Conservation (phyloP, 768 basidiomycete species). For the Mycena venus region DNA sequence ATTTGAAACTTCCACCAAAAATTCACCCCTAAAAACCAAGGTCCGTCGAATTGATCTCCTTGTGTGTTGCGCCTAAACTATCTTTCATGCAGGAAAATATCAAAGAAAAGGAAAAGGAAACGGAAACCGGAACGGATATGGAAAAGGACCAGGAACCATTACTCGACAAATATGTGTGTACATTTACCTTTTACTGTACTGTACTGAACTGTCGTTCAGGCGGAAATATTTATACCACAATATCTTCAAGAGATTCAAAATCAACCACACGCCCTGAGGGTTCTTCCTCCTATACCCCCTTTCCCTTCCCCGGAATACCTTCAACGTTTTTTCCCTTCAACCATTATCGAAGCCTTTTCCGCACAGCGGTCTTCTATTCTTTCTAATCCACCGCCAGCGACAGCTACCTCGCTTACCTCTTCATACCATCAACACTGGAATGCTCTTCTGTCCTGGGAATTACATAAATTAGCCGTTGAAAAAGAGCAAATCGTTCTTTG, state of each 20-base stretch:
- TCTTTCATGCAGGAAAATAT: slow-evolving; percentile 1
- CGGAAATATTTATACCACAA: slow-evolving; percentile 62
- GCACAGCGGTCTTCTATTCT: slow-evolving; percentile 36
- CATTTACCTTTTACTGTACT: not conserved
- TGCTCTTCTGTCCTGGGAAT: slow-evolving; percentile 59
- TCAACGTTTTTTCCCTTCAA: slow-evolving; percentile 54
- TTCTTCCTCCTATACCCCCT: slow-evolving; percentile 56
- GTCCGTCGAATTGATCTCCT: not conserved
- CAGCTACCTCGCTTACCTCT: slow-evolving; percentile 21
- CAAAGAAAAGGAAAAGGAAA: slow-evolving; percentile 19
- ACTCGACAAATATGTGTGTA: slow-evolving; percentile 63
- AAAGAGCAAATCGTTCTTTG: slow-evolving; percentile 61
- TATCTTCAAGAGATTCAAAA: slow-evolving; percentile 65
- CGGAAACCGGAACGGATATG: not conserved
- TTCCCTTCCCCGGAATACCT: slow-evolving; percentile 59
- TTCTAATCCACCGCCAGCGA: slow-evolving; percentile 28
- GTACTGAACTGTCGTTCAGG: slow-evolving; percentile 43
- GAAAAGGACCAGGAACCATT: slow-evolving; percentile 36
- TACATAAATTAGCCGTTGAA: slow-evolving; percentile 54
- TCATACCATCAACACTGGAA: slow-evolving; percentile 57
- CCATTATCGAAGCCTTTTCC: slow-evolving; percentile 48
- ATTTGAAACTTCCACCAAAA: slow-evolving; percentile 15
- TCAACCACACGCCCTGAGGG: slow-evolving; percentile 55
- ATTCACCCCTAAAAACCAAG: not conserved
- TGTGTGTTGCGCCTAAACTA: not conserved